Base-by-base conservation (phyloP, 495 filamentous ascomycete species). In the Clavariopsis aquatica region DNA sequence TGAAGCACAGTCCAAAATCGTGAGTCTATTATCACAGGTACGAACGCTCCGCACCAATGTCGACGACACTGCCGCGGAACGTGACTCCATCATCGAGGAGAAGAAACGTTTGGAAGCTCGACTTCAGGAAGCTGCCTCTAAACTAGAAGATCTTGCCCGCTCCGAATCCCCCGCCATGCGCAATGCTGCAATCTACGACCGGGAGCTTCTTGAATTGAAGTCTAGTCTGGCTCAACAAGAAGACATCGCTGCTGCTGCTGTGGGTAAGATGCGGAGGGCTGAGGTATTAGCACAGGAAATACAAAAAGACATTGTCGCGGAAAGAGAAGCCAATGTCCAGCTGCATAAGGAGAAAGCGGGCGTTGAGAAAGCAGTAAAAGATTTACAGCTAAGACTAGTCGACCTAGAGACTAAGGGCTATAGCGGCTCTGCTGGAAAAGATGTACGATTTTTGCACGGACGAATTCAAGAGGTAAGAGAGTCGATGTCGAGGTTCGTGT, bases 391-490 rank as follows among this genome's bases (percentile, higher is more conserved):
- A 26, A 85, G 86, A 64, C 85, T 95, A 49, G 88, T 98, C 43
- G 94, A 98, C 66, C 78, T 98, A 47, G 94, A 98, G 76, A 98
- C 94, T 24, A 98, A 97, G 82, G 91, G 92, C 54, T 98, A 96
- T 75, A 92, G 92, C 26, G 93, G 84, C 60, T 91, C 64, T 1
- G 60, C 89, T 47, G 95, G 92, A 71, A 91, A 97, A 62, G 94
- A 98, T 75, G 91, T 98, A 64, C 86, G 92, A 65, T 98, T 98
- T 81, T 78, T 98, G 73, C 89, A 96, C 78, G 92, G 92, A 68
- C 85, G 94, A 41, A 89, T 98, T 66, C 93, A 97, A 81, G 95
- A 98, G 83, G 93, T 96, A 83, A 82, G 83, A 68, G 52, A 26
- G 19, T 43, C 22, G 28, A 28, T 10, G n/a, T 54, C 17, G 31